phyloP scores from a whole-genome alignment of 305 asterid species.

The Solanum hybrid region DNA sequence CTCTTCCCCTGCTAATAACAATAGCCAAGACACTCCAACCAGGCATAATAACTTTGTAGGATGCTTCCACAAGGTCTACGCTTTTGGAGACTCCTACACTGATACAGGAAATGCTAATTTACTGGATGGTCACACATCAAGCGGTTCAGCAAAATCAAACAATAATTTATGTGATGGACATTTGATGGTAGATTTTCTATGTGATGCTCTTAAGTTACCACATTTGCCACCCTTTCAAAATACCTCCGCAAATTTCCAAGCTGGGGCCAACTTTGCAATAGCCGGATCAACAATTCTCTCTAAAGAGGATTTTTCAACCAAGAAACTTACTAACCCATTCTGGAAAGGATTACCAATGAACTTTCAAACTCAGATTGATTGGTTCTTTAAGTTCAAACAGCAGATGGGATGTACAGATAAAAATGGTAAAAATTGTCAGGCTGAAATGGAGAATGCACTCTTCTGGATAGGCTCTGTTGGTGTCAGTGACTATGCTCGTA shows the following conservation, averaged over 20 bases:
- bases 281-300: constrained; percentile 32
- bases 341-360: constrained; percentile 19
- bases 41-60: constrained; percentile 8
- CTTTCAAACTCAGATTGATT: constrained; percentile 31
- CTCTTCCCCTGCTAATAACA: constrained; percentile 14
- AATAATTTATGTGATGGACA: constrained; percentile 13
- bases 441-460: constrained; percentile 25
- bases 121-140: constrained; percentile 3
- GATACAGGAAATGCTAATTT: constrained; percentile 31
- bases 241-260: constrained; percentile 7
- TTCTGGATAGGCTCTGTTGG: constrained; percentile 49
- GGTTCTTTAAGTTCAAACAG: constrained; percentile 25
- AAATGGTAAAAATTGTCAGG: constrained; percentile 10
- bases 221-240: constrained; percentile 19
- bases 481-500: constrained; percentile 23
- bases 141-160: not conserved
- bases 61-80: constrained; percentile 26
- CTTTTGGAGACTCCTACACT: constrained; percentile 42
- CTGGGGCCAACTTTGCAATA: constrained; percentile 29
- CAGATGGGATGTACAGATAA: constrained; percentile 16
- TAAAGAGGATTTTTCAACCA: not conserved
- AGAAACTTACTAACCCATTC: constrained; percentile 11
- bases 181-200: constrained; percentile 23
- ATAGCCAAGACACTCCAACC: not conserved
- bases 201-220: constrained; percentile 22